Percentiles rank a stretch among this genome's conserved stretches.
phyloP scores from a whole-genome alignment of 2,329 filamentous ascomycete genomes.

The Gaeumannomyces tritici region DNA sequence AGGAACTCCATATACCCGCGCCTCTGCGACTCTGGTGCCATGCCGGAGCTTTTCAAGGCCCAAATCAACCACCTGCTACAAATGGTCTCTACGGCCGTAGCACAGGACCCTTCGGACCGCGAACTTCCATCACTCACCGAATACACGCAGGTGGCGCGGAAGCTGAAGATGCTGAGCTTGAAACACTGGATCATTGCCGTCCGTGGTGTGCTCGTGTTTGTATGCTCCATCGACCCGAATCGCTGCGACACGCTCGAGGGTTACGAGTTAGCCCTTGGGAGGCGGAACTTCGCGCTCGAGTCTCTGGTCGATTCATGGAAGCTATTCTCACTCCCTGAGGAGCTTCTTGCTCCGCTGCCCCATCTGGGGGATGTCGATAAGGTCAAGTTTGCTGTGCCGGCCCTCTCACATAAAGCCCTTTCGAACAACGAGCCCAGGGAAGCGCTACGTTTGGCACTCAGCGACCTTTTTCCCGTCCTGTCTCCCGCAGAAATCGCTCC shows the following conservation, averaged over 20 bases:
- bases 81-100: constrained; percentile 21
- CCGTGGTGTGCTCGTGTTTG: constrained; percentile 20
- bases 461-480: constrained; percentile 24
- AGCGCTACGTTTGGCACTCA: constrained; percentile 15
- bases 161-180: constrained; percentile 22
- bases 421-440: no score
- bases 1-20: constrained; percentile 19
- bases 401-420: not conserved
- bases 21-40: constrained; percentile 12
- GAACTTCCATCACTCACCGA: constrained; percentile 26
- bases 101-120: constrained; percentile 16
- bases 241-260: constrained; percentile 14
- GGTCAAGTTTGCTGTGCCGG: constrained; percentile 15
- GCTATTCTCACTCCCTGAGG: constrained; percentile 22
- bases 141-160: constrained; percentile 24
- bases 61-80: constrained; percentile 19
- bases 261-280: constrained; percentile 18
- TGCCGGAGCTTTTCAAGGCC: constrained; percentile 21
- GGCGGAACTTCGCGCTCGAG: constrained; percentile 20
- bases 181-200: constrained; percentile 23
- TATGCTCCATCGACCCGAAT: constrained; percentile 16
- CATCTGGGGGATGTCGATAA: constrained; percentile 4
- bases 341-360: not conserved
- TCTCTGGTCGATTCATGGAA: constrained; percentile 33
- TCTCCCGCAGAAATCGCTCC: constrained; percentile 19